phyloP scores from a whole-genome alignment of 768 basidiomycete genomes.

The Tephrocybe sp. region DNA sequence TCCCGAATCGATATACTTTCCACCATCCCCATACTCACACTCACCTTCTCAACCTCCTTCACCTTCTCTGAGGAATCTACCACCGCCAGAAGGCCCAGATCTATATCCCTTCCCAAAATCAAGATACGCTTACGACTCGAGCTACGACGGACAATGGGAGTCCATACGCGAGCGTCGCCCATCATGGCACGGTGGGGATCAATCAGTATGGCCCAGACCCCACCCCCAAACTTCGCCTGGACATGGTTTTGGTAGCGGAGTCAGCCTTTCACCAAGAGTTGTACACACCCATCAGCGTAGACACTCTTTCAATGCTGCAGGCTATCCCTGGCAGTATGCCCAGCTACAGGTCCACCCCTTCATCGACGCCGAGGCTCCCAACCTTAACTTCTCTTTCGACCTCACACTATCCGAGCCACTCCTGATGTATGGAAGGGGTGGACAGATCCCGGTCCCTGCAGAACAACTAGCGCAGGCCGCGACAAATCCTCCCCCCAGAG shows the following conservation, averaged over 20 bases:
- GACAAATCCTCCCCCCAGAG: slow-evolving; percentile 53
- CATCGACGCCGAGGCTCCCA: slow-evolving; percentile 50
- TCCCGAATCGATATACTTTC: slow-evolving; percentile 6
- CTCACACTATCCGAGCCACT: slow-evolving; percentile 52
- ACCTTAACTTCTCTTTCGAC: slow-evolving; percentile 53
- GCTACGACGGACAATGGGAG: background rate
- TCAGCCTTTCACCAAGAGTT: background rate
- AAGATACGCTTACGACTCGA: background rate
- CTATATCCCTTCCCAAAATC: slow-evolving; percentile 1
- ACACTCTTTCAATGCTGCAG: slow-evolving; percentile 21
- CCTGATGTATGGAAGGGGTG: slow-evolving; percentile 36
- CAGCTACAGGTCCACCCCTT: slow-evolving; percentile 44
- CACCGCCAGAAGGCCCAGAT: slow-evolving; percentile 4
- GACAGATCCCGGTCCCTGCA: slow-evolving; percentile 34
- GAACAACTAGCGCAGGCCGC: slow-evolving; percentile 54
- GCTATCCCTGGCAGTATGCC: slow-evolving; percentile 15
- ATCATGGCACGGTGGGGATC: slow-evolving; percentile 5
- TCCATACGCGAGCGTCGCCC: slow-evolving; percentile 7
- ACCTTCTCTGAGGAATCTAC: background rate
- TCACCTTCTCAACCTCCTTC: slow-evolving; percentile 5
- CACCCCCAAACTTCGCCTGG: background rate
- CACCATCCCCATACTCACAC: slow-evolving; percentile 11
- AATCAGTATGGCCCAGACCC: background rate
- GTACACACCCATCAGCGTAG: background rate
- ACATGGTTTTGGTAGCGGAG: background rate